phyloP scores from a whole-genome alignment of 805 yeast species.

The Yamadazyma nakazawae region DNA sequence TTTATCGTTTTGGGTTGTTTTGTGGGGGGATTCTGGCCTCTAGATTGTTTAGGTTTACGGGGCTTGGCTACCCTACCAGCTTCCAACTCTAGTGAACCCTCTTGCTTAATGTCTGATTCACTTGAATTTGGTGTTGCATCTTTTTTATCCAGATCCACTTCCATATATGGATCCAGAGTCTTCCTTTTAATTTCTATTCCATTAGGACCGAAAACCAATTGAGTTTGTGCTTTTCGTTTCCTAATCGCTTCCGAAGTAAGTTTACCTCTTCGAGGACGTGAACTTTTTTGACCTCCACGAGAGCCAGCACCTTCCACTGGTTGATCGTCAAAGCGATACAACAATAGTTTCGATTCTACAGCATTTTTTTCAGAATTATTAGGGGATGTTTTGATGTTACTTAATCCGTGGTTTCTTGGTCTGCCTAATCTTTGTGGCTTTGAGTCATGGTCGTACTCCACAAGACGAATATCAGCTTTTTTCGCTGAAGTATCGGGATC shows the following conservation, averaged over 20 bases:
- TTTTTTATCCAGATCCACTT: too few relatives aligned
- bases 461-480: conserved; percentile 16
- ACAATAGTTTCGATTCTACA: conserved; percentile 28
- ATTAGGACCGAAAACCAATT: conserved; percentile 11
- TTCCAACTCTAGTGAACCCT: not conserved
- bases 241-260: conserved; percentile 21
- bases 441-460: conserved; percentile 30
- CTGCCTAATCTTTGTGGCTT: conserved; percentile 34
- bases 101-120: not conserved
- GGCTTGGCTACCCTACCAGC: too few relatives aligned
- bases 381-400: conserved; percentile 14
- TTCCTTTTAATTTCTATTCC: conserved; percentile 2
- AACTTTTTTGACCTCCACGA: conserved; percentile 30
- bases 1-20: too few relatives aligned
- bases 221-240: conserved; percentile 20
- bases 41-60: too few relatives aligned
- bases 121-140: too few relatives aligned
- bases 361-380: conserved; percentile 20
- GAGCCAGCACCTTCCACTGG: conserved; percentile 41
- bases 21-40: too few relatives aligned
- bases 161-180: not conserved
- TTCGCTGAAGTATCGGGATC: not conserved
- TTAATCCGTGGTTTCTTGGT: conserved; percentile 28
- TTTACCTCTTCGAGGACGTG: conserved; percentile 19
- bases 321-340: conserved; percentile 31